Percentiles rank a stretch among this genome's conserved stretches.
Conservation (phyloP, 257 asterid species). For the Solanum ahanhuiri region DNA sequence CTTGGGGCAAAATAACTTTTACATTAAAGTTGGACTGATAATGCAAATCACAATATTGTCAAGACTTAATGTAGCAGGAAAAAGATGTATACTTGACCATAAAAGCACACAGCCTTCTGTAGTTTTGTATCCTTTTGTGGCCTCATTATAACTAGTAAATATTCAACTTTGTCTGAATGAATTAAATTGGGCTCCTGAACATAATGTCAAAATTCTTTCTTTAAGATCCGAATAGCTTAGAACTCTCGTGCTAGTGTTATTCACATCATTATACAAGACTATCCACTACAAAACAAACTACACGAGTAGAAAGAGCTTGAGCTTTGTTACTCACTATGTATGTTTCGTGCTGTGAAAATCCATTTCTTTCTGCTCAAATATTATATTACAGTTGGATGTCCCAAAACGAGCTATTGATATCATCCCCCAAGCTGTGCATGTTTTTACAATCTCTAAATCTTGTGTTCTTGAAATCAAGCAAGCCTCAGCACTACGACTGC, state of each 20-base stretch:
- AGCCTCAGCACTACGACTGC: conserved; percentile 53
- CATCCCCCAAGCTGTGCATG: not conserved
- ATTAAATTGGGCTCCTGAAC: not conserved
- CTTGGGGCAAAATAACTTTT: no score
- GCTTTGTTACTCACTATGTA: not conserved
- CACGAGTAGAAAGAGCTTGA: not conserved
- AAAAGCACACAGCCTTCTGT: not conserved
- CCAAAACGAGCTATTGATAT: not conserved
- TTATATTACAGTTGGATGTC: not conserved
- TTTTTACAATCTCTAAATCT: not conserved
- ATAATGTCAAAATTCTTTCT: not conserved
- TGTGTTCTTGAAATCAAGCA: conserved; percentile 23
- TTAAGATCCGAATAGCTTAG: not conserved
- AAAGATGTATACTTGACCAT: not conserved
- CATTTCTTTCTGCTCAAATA: not conserved
- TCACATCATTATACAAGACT: not conserved
- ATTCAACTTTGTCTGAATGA: not conserved
- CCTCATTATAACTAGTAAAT: not conserved
- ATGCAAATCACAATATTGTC: not conserved
- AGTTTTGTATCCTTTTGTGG: not conserved
- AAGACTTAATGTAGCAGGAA: not conserved
- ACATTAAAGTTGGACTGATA: not conserved
- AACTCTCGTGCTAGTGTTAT: not conserved
- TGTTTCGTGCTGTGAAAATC: not conserved
- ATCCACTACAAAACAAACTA: not conserved